Base-by-base conservation (phyloP, 2,329 filamentous ascomycete genomes). In the Beauveria sp. region DNA sequence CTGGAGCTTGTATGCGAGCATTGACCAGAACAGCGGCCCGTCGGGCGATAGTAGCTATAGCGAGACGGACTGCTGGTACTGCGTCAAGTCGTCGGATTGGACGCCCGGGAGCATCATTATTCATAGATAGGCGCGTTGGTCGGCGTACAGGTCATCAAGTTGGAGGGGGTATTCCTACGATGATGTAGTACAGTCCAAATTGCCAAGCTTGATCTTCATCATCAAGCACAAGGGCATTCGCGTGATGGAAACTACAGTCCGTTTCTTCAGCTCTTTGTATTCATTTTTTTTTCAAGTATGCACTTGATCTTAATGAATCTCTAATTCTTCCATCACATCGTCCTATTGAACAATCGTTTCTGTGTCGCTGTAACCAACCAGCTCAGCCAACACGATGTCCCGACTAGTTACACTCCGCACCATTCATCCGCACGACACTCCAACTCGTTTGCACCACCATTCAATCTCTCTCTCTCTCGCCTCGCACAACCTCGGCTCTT, bases 61-160 rank as follows among this genome's bases (percentile, higher is more conserved):
- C 14, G 60, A 62, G 47, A 62, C 60, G 53, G 60, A 62, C 22
- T 40, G 42, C 20, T 62, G 60, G 60, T 62, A 62, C 30, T 62
- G 60, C 8, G 53, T 62, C 45, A 57, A 58, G 40, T 62, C 54
- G 10, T 50, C 53, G 38, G 54, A 62, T 20, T 62, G 60, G 60
- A 53, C 49, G 16, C 60, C 60, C 3, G 60, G 60, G 1, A 62
- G 60, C 38, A 46, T 62, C 14, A 53, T 62, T 53, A 9, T 62
- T 22, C 60, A 62, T 40, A 34, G 58, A 20, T 61, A 60, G 58
- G 14, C 14, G 34, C 9, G 22, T 18, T 26, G 24, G 52, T 10
- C 42, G 12, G 5, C 20, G 24, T 5, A 9, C 20, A 45, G 42
- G 42, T 5, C 7, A n/a, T 34, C 8, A 22, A 4, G 26, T 30